These are phyloP conservation scores for Dioscorea dumetorum DNA, from an alignment of 106 monocot species.

Conservation along the genomic window DNA sequence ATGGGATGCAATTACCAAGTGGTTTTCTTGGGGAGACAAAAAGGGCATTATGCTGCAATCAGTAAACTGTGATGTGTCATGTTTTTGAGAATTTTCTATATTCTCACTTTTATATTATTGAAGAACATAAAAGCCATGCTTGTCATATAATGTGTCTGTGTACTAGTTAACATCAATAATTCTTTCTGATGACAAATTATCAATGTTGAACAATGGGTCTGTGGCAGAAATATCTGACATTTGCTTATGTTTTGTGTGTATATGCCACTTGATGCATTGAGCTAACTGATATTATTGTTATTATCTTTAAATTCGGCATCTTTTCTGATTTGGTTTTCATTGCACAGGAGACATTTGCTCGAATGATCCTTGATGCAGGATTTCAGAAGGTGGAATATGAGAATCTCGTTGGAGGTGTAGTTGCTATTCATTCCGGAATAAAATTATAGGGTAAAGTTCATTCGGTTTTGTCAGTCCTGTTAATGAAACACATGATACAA, in stretches of 20 bases:
- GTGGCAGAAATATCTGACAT: neutral
- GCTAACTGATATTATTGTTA: neutral
- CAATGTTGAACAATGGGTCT: too few species aligned
- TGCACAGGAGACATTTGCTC: constrained; percentile 74
- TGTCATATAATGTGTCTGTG: too few species aligned
- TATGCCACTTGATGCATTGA: neutral
- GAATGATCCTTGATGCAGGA: constrained; percentile 77
- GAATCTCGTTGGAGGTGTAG: constrained; percentile 89
- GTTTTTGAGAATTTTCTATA: too few species aligned
- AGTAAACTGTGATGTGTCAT: too few species aligned
- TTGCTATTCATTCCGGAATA: constrained; percentile 88
- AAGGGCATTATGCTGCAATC: too few species aligned
- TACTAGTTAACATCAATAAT: too few species aligned
- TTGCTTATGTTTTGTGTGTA: neutral
- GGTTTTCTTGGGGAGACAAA: too few species aligned
- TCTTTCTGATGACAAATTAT: too few species aligned
- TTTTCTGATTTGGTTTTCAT: neutral
- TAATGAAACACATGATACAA: too few species aligned
- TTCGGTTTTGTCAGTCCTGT: neutral
- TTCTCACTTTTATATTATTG: too few species aligned
- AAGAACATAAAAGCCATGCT: too few species aligned
- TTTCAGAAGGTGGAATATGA: constrained; percentile 91
- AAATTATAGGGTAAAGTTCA: constrained; percentile 28
- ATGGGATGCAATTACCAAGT: too few species aligned
- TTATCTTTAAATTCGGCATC: neutral